Evolutionary conservation across 2,329 filamentous ascomycete genomes (phyloP).

Genomic region (Talaromyces sp.): DNA sequence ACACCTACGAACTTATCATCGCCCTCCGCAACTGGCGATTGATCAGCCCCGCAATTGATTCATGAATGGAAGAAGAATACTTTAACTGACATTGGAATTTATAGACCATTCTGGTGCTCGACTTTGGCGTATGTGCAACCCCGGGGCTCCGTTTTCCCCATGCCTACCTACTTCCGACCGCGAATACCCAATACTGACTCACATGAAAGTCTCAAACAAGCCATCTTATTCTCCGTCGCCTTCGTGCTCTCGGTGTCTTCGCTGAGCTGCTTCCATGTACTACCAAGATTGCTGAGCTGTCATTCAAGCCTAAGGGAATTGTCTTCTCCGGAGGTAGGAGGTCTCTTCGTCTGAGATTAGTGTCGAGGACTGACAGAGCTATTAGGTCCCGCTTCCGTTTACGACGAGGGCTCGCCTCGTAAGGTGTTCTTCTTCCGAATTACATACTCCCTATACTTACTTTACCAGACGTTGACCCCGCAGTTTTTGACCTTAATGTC

Average conservation of each 20-base stretch:
- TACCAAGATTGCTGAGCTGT: conserved; percentile 74
- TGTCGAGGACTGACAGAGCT: conserved; percentile 7
- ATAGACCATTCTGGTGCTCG: conserved; percentile 17
- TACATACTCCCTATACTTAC: conserved; percentile 7
- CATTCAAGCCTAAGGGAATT: conserved; percentile 81
- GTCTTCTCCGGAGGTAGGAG: conserved; percentile 64
- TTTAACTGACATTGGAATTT: conserved; percentile 11
- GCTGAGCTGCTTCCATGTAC: conserved; percentile 87
- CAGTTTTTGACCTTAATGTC: conserved; percentile 74
- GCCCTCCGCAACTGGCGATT: conserved; percentile 12
- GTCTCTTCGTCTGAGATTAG: background rate
- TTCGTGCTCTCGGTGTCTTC: conserved; percentile 80
- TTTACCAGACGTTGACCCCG: conserved; percentile 68
- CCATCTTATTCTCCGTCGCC: conserved; percentile 73
- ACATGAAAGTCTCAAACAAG: conserved; percentile 15
- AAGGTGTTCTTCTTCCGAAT: conserved; percentile 7
- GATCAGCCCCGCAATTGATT: conserved; percentile 6
- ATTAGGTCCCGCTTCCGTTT: conserved; percentile 72
- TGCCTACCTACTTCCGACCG: background rate
- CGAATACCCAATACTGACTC: conserved; percentile 7
- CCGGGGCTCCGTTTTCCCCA: background rate
- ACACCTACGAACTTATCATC: conserved; percentile 1
- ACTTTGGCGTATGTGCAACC: conserved; percentile 14
- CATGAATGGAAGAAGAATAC: background rate
- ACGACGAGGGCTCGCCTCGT: conserved; percentile 71